Base-by-base conservation (phyloP, 1,139 yeast species). In the Geotrichum europaeum region DNA sequence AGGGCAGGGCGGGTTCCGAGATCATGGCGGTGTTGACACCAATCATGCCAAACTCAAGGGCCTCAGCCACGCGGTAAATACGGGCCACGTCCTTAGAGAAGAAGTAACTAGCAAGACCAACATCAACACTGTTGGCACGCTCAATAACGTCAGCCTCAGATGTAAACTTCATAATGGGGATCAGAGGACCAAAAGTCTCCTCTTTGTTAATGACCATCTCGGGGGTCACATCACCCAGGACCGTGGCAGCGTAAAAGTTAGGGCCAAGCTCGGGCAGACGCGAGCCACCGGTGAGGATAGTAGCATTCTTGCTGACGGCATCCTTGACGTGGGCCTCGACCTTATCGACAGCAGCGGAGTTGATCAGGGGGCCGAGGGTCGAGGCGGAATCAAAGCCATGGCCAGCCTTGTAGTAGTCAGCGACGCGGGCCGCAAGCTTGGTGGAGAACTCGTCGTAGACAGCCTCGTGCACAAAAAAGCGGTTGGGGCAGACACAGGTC, bases 111-210 rank as follows among this genome's bases (percentile, higher is more conserved):
- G 95, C 95, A 60, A 89, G 79, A 49, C 96, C 96, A 51, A 83
- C 86, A 28, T 79, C 81, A 15, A 86, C 82, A 65, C 81, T 81
- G 73, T 91, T 91, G 36, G 96, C 95, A 68, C 79, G 74, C 36
- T 73, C 74, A 47, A 91, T 73, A 13, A 85, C 97, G 69, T 89
- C 89, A 61, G 86, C 88, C 57, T 84, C 85, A 32, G 83, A 74
- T 18, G 78, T 76, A 72, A 90, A 77, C 67, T 70, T 72, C 65
- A 87, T 81, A 51, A 91, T 74, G 1, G 95, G 94, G 59, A 94
- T 95, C 54, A 91, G 78, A 4, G 97, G 97, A 13, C 97, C 97
- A 72, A 91, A 91, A 1, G 96, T 89, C 75, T 91, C 97, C 68
- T 89, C 95, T 40, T 76, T 70, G 62, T 84, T 78, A 30, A 90